Base-by-base conservation (phyloP, 305 asterid genomes). In the Solanum hybrid region DNA sequence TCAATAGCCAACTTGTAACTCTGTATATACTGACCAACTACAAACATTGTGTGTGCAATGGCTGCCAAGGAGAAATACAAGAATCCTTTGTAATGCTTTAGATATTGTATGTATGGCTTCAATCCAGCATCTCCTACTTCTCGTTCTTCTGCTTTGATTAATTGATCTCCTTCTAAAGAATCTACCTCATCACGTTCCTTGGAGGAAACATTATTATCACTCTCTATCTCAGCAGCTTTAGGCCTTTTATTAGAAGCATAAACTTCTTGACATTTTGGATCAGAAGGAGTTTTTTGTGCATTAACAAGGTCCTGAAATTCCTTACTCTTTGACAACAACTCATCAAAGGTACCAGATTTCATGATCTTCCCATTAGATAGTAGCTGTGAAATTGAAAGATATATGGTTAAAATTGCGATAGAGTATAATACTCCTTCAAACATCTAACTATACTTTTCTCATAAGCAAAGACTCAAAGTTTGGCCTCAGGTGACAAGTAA, bases 401-500 rank as follows among this genome's bases (percentile, higher is more conserved):
- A 11, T 37, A 34, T 74, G 37, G 31, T 34, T 28, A 69, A 51
- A 13, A 82, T 34, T 16, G n/a, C 20, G 87, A 71, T 24, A 35
- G 89, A 93, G 37, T 93, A 94, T 91, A 96, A 93, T 86, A 98
- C 97, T 92, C 93, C 94, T 92, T 90, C 89, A 34, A 96, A 93
- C 85, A 95, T 95, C 87, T 94, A 95, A 61, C 93, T 93, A 88
- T 93, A 96, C 89, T 91, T 95, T 83, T 97, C 98, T 74, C 35
- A 46, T 46, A 42, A 4, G 2, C 7, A 42, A 5, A 13, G 0
- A 42, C 20, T 12, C 61, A 39, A 37, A 42, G 20, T 42, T 42
- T 42, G 61, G 61, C 61, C 20, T 42, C 7, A 0, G 61, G 2
- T 42, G 61, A 42, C 20, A 13, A 42, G 61, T 5, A 42, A 5